phyloP scores from a whole-genome alignment of 106 monocot genomes.

The Apostasia shenzhenica region DNA sequence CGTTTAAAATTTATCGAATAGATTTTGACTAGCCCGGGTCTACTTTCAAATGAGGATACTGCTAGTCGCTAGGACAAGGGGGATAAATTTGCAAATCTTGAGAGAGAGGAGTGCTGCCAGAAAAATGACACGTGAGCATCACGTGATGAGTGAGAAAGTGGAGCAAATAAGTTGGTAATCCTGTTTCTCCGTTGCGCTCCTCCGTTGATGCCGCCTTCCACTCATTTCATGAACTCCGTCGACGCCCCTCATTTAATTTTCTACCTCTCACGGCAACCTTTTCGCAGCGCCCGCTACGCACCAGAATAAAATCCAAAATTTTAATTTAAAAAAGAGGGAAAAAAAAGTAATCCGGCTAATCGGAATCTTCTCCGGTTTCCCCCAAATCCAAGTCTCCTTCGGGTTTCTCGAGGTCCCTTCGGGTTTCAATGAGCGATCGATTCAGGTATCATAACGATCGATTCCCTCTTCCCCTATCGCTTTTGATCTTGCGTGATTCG shows the following conservation, averaged over 20 bases:
- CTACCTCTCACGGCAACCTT: background rate
- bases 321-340: background rate
- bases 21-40: too few species aligned
- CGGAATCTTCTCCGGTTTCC: background rate
- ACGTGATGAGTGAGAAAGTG: background rate
- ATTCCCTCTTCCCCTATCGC: too few species aligned
- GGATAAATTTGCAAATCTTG: too few species aligned
- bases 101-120: too few species aligned
- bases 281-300: background rate
- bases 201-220: background rate
- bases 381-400: background rate
- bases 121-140: background rate
- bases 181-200: conserved; percentile 1
- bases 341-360: background rate
- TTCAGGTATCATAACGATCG: too few species aligned
- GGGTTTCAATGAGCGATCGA: too few species aligned
- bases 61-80: too few species aligned
- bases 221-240: background rate
- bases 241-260: conserved; percentile 1
- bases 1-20: too few species aligned
- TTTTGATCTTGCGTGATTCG: too few species aligned
- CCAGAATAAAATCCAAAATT: background rate
- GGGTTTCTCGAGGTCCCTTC: too few species aligned
- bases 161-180: background rate
- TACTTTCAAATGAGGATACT: too few species aligned